These are phyloP conservation scores for Dianthus caryophyllus DNA, from an alignment of 148 eudicot species.

Conservation along the genomic window DNA sequence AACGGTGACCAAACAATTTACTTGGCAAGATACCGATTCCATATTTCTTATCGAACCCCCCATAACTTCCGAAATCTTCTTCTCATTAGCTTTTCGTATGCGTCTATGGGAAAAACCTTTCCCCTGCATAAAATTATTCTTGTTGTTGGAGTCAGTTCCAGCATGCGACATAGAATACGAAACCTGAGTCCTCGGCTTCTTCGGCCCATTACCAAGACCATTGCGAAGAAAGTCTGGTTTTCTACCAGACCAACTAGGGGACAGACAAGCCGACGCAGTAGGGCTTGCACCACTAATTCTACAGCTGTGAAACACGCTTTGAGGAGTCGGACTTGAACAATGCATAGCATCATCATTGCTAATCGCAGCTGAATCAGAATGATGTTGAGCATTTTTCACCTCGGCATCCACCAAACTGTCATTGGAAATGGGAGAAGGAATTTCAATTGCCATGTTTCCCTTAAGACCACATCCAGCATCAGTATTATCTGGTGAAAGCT, in stretches of 20 bases:
- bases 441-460: conserved; percentile 42
- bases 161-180: conserved; percentile 65
- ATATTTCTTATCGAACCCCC: conserved; percentile 42
- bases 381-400: conserved; percentile 17
- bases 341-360: conserved; percentile 25
- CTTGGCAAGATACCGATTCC: conserved; percentile 59
- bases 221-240: conserved; percentile 34
- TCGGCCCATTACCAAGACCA: conserved; percentile 73
- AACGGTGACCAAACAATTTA: conserved; percentile 57
- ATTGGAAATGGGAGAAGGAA: conserved; percentile 41
- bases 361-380: conserved; percentile 30
- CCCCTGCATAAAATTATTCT: conserved; percentile 34
- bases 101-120: conserved; percentile 59
- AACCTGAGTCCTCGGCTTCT: conserved; percentile 87
- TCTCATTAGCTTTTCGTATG: conserved; percentile 72
- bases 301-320: conserved; percentile 34
- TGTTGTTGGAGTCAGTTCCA: conserved; percentile 41
- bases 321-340: conserved; percentile 36
- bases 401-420: conserved; percentile 33
- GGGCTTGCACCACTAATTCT: conserved; percentile 31
- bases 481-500: conserved; percentile 19
- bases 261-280: conserved; percentile 33
- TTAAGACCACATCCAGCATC: conserved; percentile 27
- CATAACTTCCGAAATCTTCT: conserved; percentile 44
- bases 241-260: conserved; percentile 41